phyloP scores from a whole-genome alignment of 139 green algal genomes.

The Closterium sp. region DNA sequence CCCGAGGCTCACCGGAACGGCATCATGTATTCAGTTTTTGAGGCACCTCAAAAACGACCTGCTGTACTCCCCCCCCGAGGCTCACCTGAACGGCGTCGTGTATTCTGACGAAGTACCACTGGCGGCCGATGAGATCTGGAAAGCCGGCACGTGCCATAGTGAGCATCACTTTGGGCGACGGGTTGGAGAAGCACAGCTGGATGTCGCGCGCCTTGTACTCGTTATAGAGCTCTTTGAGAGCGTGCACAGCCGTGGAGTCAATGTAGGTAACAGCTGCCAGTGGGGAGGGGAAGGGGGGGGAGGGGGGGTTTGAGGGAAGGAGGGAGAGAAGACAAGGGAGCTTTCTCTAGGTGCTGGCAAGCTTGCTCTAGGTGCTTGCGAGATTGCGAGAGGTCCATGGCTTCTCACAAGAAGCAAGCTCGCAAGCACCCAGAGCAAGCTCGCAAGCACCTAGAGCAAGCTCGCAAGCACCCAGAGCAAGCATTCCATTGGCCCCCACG shows the following conservation, averaged over 20 bases:
- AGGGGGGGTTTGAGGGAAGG: not conserved
- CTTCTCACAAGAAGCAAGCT: too few relatives aligned
- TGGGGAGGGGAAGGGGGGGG: not conserved
- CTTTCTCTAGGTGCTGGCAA: too few relatives aligned
- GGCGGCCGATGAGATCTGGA: constrained; percentile 45
- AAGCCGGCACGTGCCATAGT: constrained; percentile 21
- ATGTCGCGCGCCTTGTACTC: constrained; percentile 18
- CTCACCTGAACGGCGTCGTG: constrained; percentile 53
- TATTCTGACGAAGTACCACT: constrained; percentile 54
- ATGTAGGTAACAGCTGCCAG: constrained; percentile 35
- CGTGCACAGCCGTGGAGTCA: constrained; percentile 24
- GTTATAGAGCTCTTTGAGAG: constrained; percentile 20
- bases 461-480: too few relatives aligned
- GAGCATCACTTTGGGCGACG: constrained; percentile 49
- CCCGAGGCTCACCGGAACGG: not conserved
- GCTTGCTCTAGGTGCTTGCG: too few relatives aligned
- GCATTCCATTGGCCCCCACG: not conserved
- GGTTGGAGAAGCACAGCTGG: constrained; percentile 56
- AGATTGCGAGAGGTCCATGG: too few relatives aligned
- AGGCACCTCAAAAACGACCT: too few relatives aligned
- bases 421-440: too few relatives aligned
- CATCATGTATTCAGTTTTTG: too few relatives aligned
- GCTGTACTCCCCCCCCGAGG: too few relatives aligned
- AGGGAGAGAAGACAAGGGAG: not conserved
- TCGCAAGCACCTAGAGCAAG: too few relatives aligned